Evolutionary conservation across 2,329 filamentous ascomycete species (phyloP).

Genomic region (Chaetothyriales sp.): DNA sequence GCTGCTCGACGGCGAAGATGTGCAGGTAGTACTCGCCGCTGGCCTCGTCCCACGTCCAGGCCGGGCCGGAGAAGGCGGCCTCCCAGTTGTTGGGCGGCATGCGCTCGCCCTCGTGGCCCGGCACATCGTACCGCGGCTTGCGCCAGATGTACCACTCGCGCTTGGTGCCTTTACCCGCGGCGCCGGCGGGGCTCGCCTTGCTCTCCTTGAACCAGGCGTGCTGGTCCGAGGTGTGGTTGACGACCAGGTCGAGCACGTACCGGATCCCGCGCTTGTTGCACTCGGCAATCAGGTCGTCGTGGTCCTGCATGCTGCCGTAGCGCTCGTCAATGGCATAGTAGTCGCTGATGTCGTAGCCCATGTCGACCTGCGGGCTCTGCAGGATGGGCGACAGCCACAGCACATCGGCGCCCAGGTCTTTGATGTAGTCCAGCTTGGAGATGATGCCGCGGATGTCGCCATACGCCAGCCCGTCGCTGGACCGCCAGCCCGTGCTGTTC

Average conservation of each 20-base stretch:
- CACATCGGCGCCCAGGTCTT: conserved; percentile 45
- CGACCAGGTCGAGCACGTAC: conserved; percentile 55
- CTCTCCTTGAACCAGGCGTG: conserved; percentile 55
- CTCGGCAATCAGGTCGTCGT: conserved; percentile 42
- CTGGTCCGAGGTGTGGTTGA: conserved; percentile 58
- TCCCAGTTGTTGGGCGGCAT: conserved; percentile 57
- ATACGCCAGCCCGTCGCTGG: conserved; percentile 33
- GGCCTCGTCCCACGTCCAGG: conserved; percentile 47
- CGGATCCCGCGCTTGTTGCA: conserved; percentile 46
- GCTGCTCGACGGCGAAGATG: conserved; percentile 55
- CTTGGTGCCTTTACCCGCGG: conserved; percentile 35
- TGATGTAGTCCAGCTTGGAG: conserved; percentile 46
- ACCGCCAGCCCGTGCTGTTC: conserved; percentile 24
- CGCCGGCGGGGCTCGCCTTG: conserved; percentile 26
- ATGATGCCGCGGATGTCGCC: conserved; percentile 49
- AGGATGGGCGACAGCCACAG: conserved; percentile 56
- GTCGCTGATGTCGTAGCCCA: conserved; percentile 56
- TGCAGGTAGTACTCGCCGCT: conserved; percentile 58
- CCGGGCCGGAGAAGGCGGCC: conserved; percentile 23
- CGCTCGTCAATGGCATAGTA: conserved; percentile 46
- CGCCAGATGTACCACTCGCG: conserved; percentile 48
- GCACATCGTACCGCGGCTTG: conserved; percentile 30
- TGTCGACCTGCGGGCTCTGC: conserved; percentile 49
- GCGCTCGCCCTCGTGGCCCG: conserved; percentile 34
- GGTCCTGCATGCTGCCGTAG: conserved; percentile 48